These are phyloP conservation scores for Corylus americana DNA, from an alignment of 306 rosid species.

Conservation along the genomic window DNA sequence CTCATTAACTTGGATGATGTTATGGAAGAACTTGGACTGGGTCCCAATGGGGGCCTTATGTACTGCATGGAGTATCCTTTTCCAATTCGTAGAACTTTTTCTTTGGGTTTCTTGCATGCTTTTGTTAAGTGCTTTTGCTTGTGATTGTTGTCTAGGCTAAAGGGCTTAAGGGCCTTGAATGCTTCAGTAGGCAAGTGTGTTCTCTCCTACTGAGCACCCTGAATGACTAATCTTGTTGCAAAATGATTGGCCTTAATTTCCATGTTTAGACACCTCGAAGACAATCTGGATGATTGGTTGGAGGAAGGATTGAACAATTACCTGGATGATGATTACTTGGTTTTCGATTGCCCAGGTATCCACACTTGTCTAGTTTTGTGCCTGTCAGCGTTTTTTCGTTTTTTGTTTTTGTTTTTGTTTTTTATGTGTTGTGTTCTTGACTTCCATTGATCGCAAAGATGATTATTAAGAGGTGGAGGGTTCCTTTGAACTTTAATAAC, in stretches of 20 bases:
- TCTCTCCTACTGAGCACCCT: not conserved
- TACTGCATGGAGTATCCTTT: slow-evolving; percentile 99
- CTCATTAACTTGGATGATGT: slow-evolving; percentile 91
- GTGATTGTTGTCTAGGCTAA: not conserved
- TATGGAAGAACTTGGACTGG: slow-evolving; percentile 93
- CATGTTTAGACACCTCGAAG: slow-evolving; percentile 77
- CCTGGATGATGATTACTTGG: slow-evolving; percentile 86
- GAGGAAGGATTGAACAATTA: slow-evolving; percentile 75
- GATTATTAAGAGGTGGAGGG: too few relatives aligned
- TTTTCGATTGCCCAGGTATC: slow-evolving; percentile 96
- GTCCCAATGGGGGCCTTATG: slow-evolving; percentile 94
- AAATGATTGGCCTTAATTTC: slow-evolving; percentile 48
- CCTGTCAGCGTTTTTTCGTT: not conserved
- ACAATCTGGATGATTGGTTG: slow-evolving; percentile 81
- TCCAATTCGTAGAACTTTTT: not conserved
- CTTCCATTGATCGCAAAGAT: not conserved
- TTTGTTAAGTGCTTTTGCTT: not conserved
- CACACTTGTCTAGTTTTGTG: not conserved
- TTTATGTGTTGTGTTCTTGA: not conserved
- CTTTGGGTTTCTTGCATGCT: not conserved
- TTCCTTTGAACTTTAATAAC: too few relatives aligned
- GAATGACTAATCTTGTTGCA: slow-evolving; percentile 5
- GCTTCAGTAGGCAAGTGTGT: not conserved
- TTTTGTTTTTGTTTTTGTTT: too few relatives aligned
- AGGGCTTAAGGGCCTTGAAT: not conserved